Conservation (phyloP, 306 rosid species). For the Vachellia collinsii region DNA sequence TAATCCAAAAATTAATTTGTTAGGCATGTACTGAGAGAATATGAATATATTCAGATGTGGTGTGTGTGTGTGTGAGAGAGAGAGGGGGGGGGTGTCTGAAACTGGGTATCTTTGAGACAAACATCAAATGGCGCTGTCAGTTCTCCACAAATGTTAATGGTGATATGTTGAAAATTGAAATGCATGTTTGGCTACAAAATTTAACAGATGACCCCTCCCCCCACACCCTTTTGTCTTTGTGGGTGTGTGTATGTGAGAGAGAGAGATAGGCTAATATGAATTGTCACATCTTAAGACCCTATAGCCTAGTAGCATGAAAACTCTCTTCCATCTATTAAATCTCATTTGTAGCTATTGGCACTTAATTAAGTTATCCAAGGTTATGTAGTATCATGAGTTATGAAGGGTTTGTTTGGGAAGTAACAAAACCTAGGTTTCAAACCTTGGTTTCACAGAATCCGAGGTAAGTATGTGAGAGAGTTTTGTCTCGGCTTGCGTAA, state of each 20-base stretch:
- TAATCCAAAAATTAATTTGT: background rate
- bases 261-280: background rate
- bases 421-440: no score
- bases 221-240: slow-evolving; percentile 7
- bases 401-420: no score
- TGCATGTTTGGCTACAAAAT: slow-evolving; percentile 47
- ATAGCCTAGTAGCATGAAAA: no score
- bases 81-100: background rate
- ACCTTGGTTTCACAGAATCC: no score
- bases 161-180: slow-evolving; percentile 42
- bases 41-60: background rate
- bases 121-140: slow-evolving; percentile 51
- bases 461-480: no score
- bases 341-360: no score
- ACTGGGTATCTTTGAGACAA: slow-evolving; percentile 51
- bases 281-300: background rate
- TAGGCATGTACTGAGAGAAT: slow-evolving; percentile 1
- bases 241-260: background rate
- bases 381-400: no score
- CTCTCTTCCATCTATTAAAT: no score
- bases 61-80: background rate
- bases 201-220: slow-evolving; percentile 32
- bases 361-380: no score
- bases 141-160: slow-evolving; percentile 62
- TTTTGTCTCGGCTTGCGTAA: no score